Evolutionary conservation across 345 rosid species (phyloP), one percentile per base, ranked within the genome.

Genomic region (Boechera divaricarpa): DNA sequence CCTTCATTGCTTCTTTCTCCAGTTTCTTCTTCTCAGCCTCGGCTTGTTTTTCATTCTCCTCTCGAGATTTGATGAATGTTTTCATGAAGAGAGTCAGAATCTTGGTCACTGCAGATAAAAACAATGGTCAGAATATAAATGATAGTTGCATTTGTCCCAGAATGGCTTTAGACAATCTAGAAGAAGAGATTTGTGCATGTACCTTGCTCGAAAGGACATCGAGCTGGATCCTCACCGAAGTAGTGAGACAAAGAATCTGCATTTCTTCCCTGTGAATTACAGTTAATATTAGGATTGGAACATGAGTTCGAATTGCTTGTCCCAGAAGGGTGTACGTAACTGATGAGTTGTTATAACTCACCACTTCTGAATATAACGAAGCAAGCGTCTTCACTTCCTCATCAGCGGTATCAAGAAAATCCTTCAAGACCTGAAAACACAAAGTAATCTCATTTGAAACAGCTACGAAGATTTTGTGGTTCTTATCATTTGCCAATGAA

Each of bases 201-300:
- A 95, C 99, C 99, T 92, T 95, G 99, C 77, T 95, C 99, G 61
- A 92, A 95, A 78, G 99, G 99, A 70, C 98, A 95, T 11, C 97
- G 89, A 66, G 91, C 87, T 48, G 99, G 99, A 88, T 95, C 99
- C 83, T 95, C 98, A 69, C 98, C 98, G 38, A 95, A 92, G 81
- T 95, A 95, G 52, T 89, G 99, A 28, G 93, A 89, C 82, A 95
- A 81, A 4, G 97, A 92, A 88, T 95, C 99, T 12, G 98, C 98
- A 85, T 86, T 95, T 83, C 87, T 85, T 65, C 99, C 99, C 99
- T 95, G 87, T 67, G 83, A 80, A 56, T 47, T n/a, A 71, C 63
- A 66, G 29, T n/a, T 26, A 26, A 26, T 16, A 24, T 66, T 67
- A 70, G 67, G 29, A 80, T 21, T 28, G 53, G 75, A 57, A 61